Evolutionary conservation across 139 green algal genomes (phyloP).

Genomic region (Chlorella sorokiniana): DNA sequence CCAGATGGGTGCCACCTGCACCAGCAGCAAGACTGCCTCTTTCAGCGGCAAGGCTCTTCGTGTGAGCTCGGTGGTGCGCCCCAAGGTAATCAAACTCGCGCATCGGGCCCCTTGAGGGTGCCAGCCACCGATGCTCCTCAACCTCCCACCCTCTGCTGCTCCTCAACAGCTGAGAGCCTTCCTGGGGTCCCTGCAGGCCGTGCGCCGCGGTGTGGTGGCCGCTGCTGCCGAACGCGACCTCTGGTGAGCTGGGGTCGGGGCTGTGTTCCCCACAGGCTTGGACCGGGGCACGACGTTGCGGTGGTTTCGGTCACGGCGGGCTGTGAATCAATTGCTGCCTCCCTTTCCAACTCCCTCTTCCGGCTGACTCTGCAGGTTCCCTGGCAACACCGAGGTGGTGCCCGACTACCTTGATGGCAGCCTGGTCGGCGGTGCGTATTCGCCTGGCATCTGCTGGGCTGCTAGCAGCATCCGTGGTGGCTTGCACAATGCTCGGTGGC

Average conservation of each 20-base stretch:
- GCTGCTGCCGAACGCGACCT: constrained; percentile 35
- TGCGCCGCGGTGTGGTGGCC: background rate
- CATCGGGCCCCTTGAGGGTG: background rate
- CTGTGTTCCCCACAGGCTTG: background rate
- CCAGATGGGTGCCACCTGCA: background rate
- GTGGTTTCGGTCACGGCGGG: background rate
- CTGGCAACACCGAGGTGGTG: constrained; percentile 36
- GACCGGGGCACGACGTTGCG: background rate
- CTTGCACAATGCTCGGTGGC: no score
- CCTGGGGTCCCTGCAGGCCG: background rate
- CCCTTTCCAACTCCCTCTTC: no score
- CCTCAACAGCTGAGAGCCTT: no score
- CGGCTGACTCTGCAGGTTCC: constrained; percentile 43
- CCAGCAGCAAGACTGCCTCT: constrained; percentile 5
- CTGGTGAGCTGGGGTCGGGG: constrained; percentile 20
- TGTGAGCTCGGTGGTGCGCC: constrained; percentile 8
- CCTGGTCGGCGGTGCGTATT: constrained; percentile 34
- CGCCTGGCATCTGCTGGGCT: background rate
- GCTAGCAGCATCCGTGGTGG: background rate
- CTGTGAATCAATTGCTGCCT: no score
- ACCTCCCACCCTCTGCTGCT: background rate
- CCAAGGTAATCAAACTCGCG: background rate
- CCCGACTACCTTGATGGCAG: constrained; percentile 52
- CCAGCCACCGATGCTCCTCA: background rate
- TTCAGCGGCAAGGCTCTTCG: constrained; percentile 33